Conservation (phyloP, 306 rosid genomes). For the Quercus wislizeni region DNA sequence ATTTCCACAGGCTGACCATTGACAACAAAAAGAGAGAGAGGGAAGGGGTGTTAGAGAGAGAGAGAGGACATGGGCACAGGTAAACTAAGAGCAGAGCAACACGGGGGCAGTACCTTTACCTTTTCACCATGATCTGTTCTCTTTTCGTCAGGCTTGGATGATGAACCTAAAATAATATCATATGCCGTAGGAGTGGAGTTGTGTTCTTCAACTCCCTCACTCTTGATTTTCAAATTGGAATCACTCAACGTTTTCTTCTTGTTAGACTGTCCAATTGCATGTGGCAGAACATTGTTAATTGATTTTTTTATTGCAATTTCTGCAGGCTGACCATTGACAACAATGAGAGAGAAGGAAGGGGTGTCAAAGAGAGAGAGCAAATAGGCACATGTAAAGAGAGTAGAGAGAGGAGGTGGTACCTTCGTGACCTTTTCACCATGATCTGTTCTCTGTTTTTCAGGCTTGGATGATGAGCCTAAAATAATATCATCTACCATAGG, state of each 20-base stretch:
- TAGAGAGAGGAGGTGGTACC: conserved; percentile 13
- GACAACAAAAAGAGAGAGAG: conserved; percentile 1
- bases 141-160: conserved; percentile 4
- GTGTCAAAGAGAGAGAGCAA: not conserved
- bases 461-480: conserved; percentile 12
- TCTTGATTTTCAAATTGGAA: not conserved
- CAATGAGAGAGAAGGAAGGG: not conserved
- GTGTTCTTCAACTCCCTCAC: conserved; percentile 20
- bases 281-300: not conserved
- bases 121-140: conserved; percentile 3
- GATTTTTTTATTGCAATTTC: conserved; percentile 4
- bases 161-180: conserved; percentile 6
- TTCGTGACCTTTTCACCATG: conserved; percentile 2
- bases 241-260: conserved; percentile 10
- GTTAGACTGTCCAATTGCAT: conserved; percentile 1
- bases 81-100: not conserved
- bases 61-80: not conserved
- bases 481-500: not conserved
- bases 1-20: conserved; percentile 20
- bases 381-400: not conserved
- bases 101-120: conserved; percentile 12
- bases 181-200: not conserved
- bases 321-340: conserved; percentile 12
- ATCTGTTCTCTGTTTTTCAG: conserved; percentile 9
- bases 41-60: conserved; percentile 3